These are phyloP conservation scores for Arthrobotrys musiformis DNA, from an alignment of 2,329 filamentous ascomycete genomes.

Conservation along the genomic window DNA sequence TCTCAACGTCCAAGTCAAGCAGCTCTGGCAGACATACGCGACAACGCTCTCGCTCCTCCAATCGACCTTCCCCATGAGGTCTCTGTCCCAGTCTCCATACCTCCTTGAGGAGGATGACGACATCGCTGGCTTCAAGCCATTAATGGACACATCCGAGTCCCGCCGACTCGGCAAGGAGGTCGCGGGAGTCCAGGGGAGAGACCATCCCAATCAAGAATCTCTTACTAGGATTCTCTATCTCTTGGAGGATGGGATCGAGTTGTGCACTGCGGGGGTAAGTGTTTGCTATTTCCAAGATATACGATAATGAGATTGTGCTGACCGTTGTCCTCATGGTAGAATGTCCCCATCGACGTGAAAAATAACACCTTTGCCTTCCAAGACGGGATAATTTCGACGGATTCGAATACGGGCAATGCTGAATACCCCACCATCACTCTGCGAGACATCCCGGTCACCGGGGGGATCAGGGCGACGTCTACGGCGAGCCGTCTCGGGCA, in stretches of 20 bases:
- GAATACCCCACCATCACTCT: constrained; percentile 50
- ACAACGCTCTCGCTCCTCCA: constrained; percentile 71
- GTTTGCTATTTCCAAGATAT: not conserved
- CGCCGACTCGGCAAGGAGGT: constrained; percentile 46
- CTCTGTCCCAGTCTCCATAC: constrained; percentile 70
- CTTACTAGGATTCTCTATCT: constrained; percentile 74
- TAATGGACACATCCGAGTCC: constrained; percentile 64
- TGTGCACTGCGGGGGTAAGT: constrained; percentile 60
- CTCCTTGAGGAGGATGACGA: constrained; percentile 76
- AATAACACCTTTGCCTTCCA: constrained; percentile 52
- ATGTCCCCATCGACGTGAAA: constrained; percentile 47
- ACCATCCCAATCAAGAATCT: constrained; percentile 73
- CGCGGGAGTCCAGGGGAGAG: constrained; percentile 64
- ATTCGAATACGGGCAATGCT: constrained; percentile 45
- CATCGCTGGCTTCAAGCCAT: constrained; percentile 73
- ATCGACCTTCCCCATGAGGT: constrained; percentile 70
- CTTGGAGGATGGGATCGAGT: constrained; percentile 70
- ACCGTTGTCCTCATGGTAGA: not conserved
- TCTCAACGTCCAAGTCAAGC: constrained; percentile 70
- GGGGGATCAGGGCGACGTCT: constrained; percentile 39
- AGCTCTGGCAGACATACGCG: constrained; percentile 75
- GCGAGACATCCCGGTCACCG: constrained; percentile 46
- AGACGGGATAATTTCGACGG: constrained; percentile 49
- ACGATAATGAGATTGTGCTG: not conserved
- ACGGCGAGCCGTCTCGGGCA: constrained; percentile 49